phyloP scores from a whole-genome alignment of 2,329 filamentous ascomycete genomes.

The Diaporthe sp. region DNA sequence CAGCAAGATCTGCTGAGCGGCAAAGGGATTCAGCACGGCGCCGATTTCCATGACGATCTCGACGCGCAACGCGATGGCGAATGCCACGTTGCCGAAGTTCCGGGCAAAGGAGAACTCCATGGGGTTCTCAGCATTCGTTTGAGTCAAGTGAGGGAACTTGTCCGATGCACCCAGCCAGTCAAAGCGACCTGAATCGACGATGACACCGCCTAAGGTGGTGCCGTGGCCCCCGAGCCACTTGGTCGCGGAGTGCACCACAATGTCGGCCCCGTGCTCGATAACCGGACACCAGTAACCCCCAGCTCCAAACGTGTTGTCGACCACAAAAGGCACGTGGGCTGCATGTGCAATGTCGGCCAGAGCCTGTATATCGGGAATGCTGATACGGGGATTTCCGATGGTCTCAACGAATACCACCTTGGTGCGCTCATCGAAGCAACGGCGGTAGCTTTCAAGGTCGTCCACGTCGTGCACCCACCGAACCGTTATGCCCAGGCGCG shows the following conservation, averaged over 20 bases:
- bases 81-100: constrained; percentile 88
- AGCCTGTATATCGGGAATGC: constrained; percentile 90
- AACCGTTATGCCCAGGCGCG: constrained; percentile 87
- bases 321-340: constrained; percentile 74
- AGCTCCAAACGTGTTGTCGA: constrained; percentile 96
- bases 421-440: constrained; percentile 85
- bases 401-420: constrained; percentile 93
- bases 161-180: constrained; percentile 88
- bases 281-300: constrained; percentile 90
- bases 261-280: constrained; percentile 92
- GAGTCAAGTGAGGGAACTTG: constrained; percentile 93
- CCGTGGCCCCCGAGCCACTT: constrained; percentile 98
- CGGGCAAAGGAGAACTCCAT: constrained; percentile 90
- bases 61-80: constrained; percentile 87
- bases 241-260: constrained; percentile 93
- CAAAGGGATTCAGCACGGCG: constrained; percentile 87
- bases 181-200: constrained; percentile 92
- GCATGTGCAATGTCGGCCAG: constrained; percentile 84
- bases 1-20: constrained; percentile 89
- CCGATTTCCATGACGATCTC: constrained; percentile 93
- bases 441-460: neutral
- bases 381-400: constrained; percentile 94
- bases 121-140: constrained; percentile 81
- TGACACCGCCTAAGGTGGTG: constrained; percentile 88
- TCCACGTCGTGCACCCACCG: constrained; percentile 81